Evolutionary conservation across 257 asterid genomes (phyloP).

Genomic region (Plectranthus barbatus): DNA sequence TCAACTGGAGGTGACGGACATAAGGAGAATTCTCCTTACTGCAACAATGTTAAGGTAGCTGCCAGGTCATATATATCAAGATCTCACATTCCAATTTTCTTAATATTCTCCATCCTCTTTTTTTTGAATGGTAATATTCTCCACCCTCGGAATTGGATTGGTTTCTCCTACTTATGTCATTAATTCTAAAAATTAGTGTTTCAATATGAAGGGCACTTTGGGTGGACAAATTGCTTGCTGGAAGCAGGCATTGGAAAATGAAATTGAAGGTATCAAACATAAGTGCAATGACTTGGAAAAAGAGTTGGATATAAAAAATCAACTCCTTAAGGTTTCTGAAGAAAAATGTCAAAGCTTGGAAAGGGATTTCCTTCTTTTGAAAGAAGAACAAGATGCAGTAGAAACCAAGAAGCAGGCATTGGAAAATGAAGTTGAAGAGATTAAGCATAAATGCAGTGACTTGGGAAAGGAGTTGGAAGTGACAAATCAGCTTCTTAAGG

Average conservation of each 20-base stretch:
- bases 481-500: conserved; percentile 38
- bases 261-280: conserved; percentile 36
- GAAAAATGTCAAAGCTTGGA: conserved; percentile 56
- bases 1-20: conserved; percentile 21
- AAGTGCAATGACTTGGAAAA: conserved; percentile 47
- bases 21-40: conserved; percentile 16
- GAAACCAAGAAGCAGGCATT: neutral
- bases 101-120: conserved; percentile 43
- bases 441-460: conserved; percentile 35
- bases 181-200: conserved; percentile 18
- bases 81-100: conserved; percentile 42
- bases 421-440: conserved; percentile 35
- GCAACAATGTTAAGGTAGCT: conserved; percentile 79
- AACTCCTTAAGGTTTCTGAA: conserved; percentile 42
- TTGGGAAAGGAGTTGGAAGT: conserved; percentile 42
- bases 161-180: conserved; percentile 43
- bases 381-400: conserved; percentile 49
- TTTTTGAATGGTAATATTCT: no score
- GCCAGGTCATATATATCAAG: conserved; percentile 54
- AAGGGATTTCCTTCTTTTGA: conserved; percentile 44
- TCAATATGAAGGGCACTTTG: conserved; percentile 63
- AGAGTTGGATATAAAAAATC: conserved; percentile 30
- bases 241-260: conserved; percentile 62
- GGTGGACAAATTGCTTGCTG: conserved; percentile 70
- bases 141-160: conserved; percentile 46